Evolutionary conservation across 352 stramenopile species (phyloP).

Genomic region (Albugo laibachii): DNA sequence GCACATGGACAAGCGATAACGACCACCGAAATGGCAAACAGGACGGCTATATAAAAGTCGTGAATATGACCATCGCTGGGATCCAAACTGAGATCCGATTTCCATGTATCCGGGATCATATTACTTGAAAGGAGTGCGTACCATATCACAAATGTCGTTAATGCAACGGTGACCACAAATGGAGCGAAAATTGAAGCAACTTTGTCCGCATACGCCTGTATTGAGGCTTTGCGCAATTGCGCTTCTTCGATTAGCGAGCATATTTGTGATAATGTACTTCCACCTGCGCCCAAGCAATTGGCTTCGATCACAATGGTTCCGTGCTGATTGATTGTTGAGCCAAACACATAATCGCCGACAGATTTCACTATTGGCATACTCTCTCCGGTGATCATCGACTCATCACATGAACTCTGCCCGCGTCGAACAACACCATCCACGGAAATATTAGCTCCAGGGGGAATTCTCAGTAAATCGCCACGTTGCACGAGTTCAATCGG

Average conservation of each 20-base stretch:
- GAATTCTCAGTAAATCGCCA: constrained; percentile 44
- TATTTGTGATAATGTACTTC: constrained; percentile 41
- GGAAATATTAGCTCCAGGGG: constrained; percentile 53
- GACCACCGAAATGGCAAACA: constrained; percentile 17
- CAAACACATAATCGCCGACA: constrained; percentile 64
- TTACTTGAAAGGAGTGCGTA: constrained; percentile 10
- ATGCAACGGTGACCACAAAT: constrained; percentile 21
- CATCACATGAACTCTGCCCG: constrained; percentile 7
- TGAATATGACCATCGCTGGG: constrained; percentile 1
- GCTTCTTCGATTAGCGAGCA: constrained; percentile 12
- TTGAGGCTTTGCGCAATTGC: constrained; percentile 11
- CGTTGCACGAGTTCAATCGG: constrained; percentile 71
- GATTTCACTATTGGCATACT: constrained; percentile 12
- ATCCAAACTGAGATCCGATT: background rate
- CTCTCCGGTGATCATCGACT: constrained; percentile 15
- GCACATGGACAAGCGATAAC: constrained; percentile 54
- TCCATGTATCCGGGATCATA: constrained; percentile 18
- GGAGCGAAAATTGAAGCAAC: constrained; percentile 43
- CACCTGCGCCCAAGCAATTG: constrained; percentile 22
- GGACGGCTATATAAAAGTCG: constrained; percentile 11
- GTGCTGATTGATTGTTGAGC: constrained; percentile 27
- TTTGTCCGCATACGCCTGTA: constrained; percentile 34
- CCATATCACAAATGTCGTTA: constrained; percentile 12
- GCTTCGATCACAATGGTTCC: constrained; percentile 7
- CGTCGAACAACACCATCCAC: constrained; percentile 65